Percentiles rank a stretch among this genome's conserved stretches.
Conservation (phyloP, 2,329 filamentous ascomycete species). For the Fonsecaea erecta region DNA sequence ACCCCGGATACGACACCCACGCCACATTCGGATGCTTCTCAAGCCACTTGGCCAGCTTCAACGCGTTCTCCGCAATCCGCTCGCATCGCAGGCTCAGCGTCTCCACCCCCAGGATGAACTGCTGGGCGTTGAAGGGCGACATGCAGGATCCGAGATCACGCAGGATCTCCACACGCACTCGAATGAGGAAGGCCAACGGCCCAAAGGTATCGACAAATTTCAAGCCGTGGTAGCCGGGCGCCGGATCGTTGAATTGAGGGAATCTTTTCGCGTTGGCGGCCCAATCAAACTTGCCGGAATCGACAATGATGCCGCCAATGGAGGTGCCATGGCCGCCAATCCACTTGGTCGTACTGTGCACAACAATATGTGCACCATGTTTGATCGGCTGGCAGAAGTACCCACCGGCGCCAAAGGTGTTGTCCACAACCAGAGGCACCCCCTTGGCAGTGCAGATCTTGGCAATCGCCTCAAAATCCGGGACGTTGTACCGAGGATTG, state of each 20-base stretch:
- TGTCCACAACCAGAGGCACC: slow-evolving; percentile 73
- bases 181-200: slow-evolving; percentile 77
- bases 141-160: slow-evolving; percentile 82
- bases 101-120: slow-evolving; percentile 86
- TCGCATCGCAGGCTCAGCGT: slow-evolving; percentile 86
- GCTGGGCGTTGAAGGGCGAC: slow-evolving; percentile 91
- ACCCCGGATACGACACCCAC: slow-evolving; percentile 93
- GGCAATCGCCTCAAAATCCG: slow-evolving; percentile 80
- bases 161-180: slow-evolving; percentile 84
- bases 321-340: slow-evolving; percentile 90
- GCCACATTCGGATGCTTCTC: slow-evolving; percentile 80
- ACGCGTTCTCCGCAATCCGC: slow-evolving; percentile 81
- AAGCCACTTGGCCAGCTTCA: slow-evolving; percentile 79
- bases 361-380: slow-evolving; percentile 85
- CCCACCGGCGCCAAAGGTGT: slow-evolving; percentile 87
- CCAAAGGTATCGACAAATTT: slow-evolving; percentile 96
- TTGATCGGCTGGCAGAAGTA: slow-evolving; percentile 83
- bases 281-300: slow-evolving; percentile 87
- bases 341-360: slow-evolving; percentile 91
- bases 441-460: slow-evolving; percentile 72
- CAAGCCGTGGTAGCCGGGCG: slow-evolving; percentile 87
- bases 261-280: slow-evolving; percentile 81
- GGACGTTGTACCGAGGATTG: slow-evolving; percentile 86
- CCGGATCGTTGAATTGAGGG: slow-evolving; percentile 88
- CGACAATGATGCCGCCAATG: slow-evolving; percentile 76